A percentile compares a stretch with the other conserved stretches of the same genome.
Conservation (phyloP, 2,329 filamentous ascomycete genomes). For the Leptographium lundbergii region DNA sequence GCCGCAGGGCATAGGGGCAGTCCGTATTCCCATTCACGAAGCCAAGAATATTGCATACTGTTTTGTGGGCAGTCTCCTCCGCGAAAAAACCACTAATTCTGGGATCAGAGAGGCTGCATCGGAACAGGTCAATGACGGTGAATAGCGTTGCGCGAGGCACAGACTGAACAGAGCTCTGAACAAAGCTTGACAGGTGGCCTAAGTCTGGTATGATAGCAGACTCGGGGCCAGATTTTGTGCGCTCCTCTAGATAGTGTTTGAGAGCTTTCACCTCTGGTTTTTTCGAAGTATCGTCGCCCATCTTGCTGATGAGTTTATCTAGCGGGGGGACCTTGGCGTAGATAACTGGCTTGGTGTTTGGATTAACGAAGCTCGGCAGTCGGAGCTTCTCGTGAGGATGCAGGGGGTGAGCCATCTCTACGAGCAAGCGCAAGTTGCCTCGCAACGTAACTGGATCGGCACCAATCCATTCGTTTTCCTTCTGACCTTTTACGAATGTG, state of each 20-base stretch:
- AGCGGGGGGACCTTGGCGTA: slow-evolving; percentile 74
- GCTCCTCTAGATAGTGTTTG: slow-evolving; percentile 56
- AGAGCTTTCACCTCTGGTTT: slow-evolving; percentile 50
- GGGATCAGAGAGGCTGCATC: slow-evolving; percentile 63
- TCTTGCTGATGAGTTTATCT: slow-evolving; percentile 67
- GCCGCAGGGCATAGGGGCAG: slow-evolving; percentile 69
- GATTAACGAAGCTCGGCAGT: slow-evolving; percentile 56
- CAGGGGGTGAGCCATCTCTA: slow-evolving; percentile 60
- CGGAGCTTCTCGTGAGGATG: slow-evolving; percentile 64
- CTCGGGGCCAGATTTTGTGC: slow-evolving; percentile 42
- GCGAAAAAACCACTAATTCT: slow-evolving; percentile 73
- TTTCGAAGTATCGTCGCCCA: slow-evolving; percentile 40
- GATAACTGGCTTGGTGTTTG: slow-evolving; percentile 51
- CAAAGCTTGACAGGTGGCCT: slow-evolving; percentile 45
- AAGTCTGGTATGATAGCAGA: slow-evolving; percentile 63
- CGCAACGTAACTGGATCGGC: slow-evolving; percentile 56
- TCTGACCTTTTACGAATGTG: slow-evolving; percentile 64
- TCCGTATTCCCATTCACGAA: slow-evolving; percentile 32
- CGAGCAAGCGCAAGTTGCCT: slow-evolving; percentile 58
- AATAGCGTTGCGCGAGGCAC: slow-evolving; percentile 59
- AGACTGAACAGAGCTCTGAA: slow-evolving; percentile 40
- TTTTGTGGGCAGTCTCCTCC: slow-evolving; percentile 55
- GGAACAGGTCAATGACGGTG: slow-evolving; percentile 71
- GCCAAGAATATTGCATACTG: slow-evolving; percentile 48
- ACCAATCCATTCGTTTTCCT: slow-evolving; percentile 71